Evolutionary conservation across 1,139 yeast species (phyloP).

Genomic region (Sugiyamaella neomexicana): DNA sequence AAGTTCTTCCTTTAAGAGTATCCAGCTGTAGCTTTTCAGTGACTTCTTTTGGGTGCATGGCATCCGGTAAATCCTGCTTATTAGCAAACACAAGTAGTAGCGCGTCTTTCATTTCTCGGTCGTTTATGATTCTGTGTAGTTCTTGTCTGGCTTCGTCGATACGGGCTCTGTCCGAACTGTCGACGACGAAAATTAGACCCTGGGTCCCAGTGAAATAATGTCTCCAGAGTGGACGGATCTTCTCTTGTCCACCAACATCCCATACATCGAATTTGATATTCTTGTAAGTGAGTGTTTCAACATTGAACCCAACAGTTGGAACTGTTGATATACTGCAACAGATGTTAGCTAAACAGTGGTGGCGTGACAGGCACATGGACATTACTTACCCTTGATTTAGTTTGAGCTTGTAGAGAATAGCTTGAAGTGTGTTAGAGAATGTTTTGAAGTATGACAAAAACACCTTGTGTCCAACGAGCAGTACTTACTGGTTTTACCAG

Average conservation of each 20-base stretch:
- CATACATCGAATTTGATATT: constrained; percentile 90
- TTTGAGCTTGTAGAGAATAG: constrained; percentile 68
- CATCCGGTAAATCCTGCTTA: constrained; percentile 86
- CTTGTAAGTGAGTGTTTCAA: constrained; percentile 86
- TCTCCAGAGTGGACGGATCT: constrained; percentile 90
- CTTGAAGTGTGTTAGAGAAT: constrained; percentile 27
- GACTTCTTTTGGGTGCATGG: constrained; percentile 88
- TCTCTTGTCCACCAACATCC: constrained; percentile 97
- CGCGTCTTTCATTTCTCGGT: constrained; percentile 79
- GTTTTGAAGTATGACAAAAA: neutral
- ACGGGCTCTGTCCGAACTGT: constrained; percentile 70
- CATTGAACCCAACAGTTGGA: constrained; percentile 94
- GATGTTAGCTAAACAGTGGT: neutral
- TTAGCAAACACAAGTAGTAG: constrained; percentile 83
- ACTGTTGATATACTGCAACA: constrained; percentile 62
- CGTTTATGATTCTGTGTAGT: constrained; percentile 70
- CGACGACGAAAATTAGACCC: constrained; percentile 91
- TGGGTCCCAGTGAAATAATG: constrained; percentile 93
- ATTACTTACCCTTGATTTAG: constrained; percentile 56
- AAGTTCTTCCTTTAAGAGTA: constrained; percentile 82
- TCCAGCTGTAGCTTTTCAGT: constrained; percentile 82
- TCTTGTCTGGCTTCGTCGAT: constrained; percentile 79
- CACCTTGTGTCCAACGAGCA: neutral
- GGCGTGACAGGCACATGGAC: too few relatives aligned
- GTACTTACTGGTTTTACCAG: constrained; percentile 76